Percentiles rank a stretch among this genome's conserved stretches.
Evolutionary conservation across 208 protist species (phyloP).

Genomic region (Leishmania braziliensis): DNA sequence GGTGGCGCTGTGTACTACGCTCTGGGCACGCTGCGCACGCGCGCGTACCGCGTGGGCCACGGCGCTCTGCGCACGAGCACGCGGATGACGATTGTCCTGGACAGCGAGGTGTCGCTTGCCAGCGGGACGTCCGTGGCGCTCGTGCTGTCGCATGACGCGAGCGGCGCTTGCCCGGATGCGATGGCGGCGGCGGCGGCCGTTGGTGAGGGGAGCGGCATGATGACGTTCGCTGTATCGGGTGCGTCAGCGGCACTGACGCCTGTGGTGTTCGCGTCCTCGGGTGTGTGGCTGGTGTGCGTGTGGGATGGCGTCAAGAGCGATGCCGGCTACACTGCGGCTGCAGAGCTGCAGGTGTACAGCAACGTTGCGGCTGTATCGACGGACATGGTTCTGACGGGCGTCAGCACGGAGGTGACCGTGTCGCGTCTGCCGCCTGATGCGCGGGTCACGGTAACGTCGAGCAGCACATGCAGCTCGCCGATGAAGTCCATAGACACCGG

Average conservation of each 20-base stretch:
- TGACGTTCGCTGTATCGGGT: constrained; percentile 8
- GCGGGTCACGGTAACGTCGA: constrained; percentile 25
- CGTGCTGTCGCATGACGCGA: neutral
- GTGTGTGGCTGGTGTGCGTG: constrained; percentile 44
- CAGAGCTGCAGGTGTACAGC: constrained; percentile 38
- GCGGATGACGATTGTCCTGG: constrained; percentile 4
- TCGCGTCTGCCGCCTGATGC: constrained; percentile 32
- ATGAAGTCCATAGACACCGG: constrained; percentile 9
- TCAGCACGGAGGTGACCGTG: constrained; percentile 20
- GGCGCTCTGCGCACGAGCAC: neutral
- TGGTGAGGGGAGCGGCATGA: too few species aligned
- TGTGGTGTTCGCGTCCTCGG: constrained; percentile 28
- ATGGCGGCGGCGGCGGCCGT: neutral
- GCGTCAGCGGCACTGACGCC: constrained; percentile 6
- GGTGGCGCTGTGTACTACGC: neutral
- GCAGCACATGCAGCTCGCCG: constrained; percentile 6
- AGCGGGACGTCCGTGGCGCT: constrained; percentile 6
- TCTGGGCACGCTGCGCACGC: neutral
- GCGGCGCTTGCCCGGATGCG: neutral
- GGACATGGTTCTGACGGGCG: constrained; percentile 23
- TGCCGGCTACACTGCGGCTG: constrained; percentile 16
- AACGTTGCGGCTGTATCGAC: constrained; percentile 24
- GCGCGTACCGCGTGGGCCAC: constrained; percentile 12
- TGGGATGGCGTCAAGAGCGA: constrained; percentile 1
- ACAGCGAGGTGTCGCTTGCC: constrained; percentile 5